Evolutionary conservation across 2,329 filamentous ascomycete genomes (phyloP).

Genomic region (Penicillium freii): DNA sequence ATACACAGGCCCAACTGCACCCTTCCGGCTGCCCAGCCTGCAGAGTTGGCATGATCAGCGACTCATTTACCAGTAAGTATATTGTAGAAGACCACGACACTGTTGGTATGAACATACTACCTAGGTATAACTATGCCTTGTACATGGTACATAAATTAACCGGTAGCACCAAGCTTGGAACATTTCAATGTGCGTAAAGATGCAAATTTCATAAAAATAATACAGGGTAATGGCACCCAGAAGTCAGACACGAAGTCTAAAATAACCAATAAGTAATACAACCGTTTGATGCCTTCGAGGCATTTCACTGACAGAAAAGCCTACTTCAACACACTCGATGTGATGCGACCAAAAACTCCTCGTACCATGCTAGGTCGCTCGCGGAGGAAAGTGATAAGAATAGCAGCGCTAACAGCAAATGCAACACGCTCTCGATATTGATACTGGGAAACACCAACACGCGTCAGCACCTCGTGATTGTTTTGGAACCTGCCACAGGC

Average conservation of each 20-base stretch:
- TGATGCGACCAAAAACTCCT: conserved; percentile 64
- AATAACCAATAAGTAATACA: not conserved
- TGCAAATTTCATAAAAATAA: not conserved
- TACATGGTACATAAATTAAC: not conserved
- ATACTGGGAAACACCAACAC: conserved; percentile 44
- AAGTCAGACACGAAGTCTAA: not conserved
- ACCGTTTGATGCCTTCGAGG: not conserved
- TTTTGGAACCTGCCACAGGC: conserved; percentile 8
- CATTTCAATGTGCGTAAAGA: not conserved
- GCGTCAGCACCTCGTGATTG: conserved; percentile 21
- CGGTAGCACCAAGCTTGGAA: not conserved
- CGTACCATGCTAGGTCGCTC: conserved; percentile 64
- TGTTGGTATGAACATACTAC: not conserved
- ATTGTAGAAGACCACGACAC: not conserved
- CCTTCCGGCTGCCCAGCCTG: not conserved
- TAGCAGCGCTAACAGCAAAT: conserved; percentile 66
- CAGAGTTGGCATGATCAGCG: not conserved
- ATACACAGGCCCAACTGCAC: not conserved
- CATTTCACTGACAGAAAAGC: not conserved
- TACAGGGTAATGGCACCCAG: not conserved
- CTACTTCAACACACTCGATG: conserved; percentile 29
- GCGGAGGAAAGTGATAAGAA: conserved; percentile 65
- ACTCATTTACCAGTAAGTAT: not conserved
- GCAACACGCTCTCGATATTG: conserved; percentile 66
- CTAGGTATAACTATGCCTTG: not conserved